Base-by-base conservation (phyloP, 1,139 yeast genomes). In the Suhomyces panamericanus region DNA sequence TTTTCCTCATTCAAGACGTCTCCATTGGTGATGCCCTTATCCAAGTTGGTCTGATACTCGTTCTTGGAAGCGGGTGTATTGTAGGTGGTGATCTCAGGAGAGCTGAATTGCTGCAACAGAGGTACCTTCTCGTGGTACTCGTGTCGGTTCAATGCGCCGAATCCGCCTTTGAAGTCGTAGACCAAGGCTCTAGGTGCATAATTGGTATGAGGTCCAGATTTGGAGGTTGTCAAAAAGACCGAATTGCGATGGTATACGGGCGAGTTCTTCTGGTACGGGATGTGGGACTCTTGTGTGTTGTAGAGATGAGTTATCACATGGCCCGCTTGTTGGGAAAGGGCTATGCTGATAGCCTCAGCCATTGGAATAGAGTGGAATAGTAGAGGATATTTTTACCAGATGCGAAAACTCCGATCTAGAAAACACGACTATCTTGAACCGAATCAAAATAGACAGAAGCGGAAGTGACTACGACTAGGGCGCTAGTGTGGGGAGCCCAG, bases 111-210 rank as follows among this genome's bases (percentile, higher is more conserved):
- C 16, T 45, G 50, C n/a, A 44, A 48, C 38, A 29, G 39, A 2
- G 56, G 50, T 2, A 49, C 41, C 2, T 55, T 40, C 38, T 66
- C 71, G 41, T 68, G 69, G 51, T 79, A 81, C 44, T 81, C 85
- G 54, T 64, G 75, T 46, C 73, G 75, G 6, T 79, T 77, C 41
- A 84, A 60, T 0, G 86, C 65, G 0, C 93, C 93, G 56, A 71
- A 75, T 0, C 91, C 93, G 38, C 81, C 80, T 17, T 71, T 67
- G 27, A 83, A 77, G 53, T 93, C 98, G 81, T 91, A 89, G 12
- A 90, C 59, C 39, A 90, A 58, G 0, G 89, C 81, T 43, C 98
- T 67, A 1, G 99, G 98, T 12, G 85, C 75, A 59, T 82, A 89
- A 41, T 85, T 85, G n/a, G 77, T 73, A 0, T 78, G 66, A 62